Percentiles rank a stretch among this genome's conserved stretches.
phyloP scores from a whole-genome alignment of 108 stramenopile genomes.

The Pseudonitzschia delicatissima region DNA sequence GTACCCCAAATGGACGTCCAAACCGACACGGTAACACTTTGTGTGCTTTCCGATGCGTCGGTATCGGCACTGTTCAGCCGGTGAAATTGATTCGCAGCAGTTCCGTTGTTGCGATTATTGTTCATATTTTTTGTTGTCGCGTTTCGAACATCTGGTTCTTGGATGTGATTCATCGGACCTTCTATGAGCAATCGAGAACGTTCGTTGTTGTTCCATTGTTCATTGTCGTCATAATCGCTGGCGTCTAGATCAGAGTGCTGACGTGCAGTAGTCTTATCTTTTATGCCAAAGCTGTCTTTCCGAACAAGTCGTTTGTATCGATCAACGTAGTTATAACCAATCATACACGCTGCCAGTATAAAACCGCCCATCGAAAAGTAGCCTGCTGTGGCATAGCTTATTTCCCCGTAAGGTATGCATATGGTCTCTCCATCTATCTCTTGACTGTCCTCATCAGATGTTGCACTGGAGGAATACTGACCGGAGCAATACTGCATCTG shows the following conservation, averaged over 20 bases:
- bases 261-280: neutral
- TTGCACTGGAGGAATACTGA: neutral
- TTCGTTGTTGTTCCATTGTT: neutral
- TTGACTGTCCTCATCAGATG: neutral
- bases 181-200: neutral
- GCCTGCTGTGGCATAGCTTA: constrained; percentile 25
- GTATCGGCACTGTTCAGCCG: neutral
- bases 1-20: constrained; percentile 18
- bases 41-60: constrained; percentile 5
- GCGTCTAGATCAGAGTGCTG: neutral
- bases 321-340: constrained; percentile 30
- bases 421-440: neutral
- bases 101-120: neutral
- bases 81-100: neutral
- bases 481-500: constrained; percentile 1
- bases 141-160: neutral
- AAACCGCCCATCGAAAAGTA: constrained; percentile 33
- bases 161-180: too few relatives aligned
- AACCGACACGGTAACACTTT: constrained; percentile 1
- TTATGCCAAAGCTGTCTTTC: neutral
- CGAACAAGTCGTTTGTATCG: constrained; percentile 13
- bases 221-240: neutral
- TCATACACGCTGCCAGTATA: constrained; percentile 34
- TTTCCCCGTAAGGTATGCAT: constrained; percentile 11
- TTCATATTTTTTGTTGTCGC: neutral